Conservation (phyloP, 148 eudicot species). For the Amaranthus hypochondriacus region DNA sequence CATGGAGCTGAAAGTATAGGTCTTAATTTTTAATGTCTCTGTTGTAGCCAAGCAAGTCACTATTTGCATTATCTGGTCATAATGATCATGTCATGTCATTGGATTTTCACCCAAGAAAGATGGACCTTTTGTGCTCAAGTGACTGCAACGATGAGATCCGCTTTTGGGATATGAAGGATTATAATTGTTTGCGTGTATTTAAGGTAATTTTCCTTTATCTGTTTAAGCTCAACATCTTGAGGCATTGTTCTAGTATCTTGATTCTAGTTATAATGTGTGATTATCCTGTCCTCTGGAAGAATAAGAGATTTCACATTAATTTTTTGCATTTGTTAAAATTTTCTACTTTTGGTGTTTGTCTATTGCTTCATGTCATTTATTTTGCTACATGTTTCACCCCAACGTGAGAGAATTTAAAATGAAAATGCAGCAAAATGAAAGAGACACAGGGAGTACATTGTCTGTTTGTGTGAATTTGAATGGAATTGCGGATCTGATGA, state of each 20-base stretch:
- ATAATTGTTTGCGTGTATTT: conserved; percentile 26
- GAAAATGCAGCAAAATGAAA: no score
- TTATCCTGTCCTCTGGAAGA: background rate
- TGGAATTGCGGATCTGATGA: no score
- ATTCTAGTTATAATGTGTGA: background rate
- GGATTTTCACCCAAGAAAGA: conserved; percentile 51
- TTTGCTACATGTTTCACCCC: background rate
- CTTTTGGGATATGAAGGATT: conserved; percentile 32
- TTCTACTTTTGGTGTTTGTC: background rate
- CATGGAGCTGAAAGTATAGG: background rate
- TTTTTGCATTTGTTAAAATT: background rate
- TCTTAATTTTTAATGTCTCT: background rate
- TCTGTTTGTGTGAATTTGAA: no score
- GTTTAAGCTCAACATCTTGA: background rate
- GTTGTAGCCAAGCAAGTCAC: conserved; percentile 20
- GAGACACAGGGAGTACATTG: no score
- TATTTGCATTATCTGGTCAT: conserved; percentile 35
- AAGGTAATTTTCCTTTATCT: conserved; percentile 27
- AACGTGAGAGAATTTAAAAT: no score
- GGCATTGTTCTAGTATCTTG: background rate
- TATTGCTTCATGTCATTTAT: background rate
- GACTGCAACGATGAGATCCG: conserved; percentile 40
- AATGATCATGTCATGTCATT: conserved; percentile 38
- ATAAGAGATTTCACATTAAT: background rate
- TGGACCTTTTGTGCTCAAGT: conserved; percentile 46